Base-by-base conservation (phyloP, 2,329 filamentous ascomycete genomes). In the Capronia coronata region DNA sequence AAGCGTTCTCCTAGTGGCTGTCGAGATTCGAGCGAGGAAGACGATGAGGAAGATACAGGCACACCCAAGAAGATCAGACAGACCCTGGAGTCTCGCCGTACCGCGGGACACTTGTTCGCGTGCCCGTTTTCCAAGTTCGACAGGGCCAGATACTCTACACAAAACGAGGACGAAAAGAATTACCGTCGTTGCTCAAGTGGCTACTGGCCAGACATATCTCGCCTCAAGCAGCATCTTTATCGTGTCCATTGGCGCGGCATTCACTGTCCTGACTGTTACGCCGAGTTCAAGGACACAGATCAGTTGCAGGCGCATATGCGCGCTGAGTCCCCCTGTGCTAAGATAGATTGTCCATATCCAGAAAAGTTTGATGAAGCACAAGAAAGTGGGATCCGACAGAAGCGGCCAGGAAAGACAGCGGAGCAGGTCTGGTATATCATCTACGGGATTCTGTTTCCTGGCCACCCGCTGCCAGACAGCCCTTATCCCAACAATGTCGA, bases 171-270 rank as follows among this genome's bases (percentile, higher is more conserved):
- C 13, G 58, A 60, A 37, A 57, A 56, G 23, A 43, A 54, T 5
- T 60, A 60, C 43, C 55, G 58, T 10, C 40, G 51, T 19, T 60
- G 58, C 37, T 52, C 55, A 13, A 54, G 52, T 23, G 55, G 55
- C n/a, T 55, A 54, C 25, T 59, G 49, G 51, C 45, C 52, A n/a
- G 57, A 59, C 39, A 56, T 59, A 19, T 59, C 58, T 29, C 50
- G 58, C 19, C 51, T 60, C 18, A 60, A 60, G 48, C 58, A 60
- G 37, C 58, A 60, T 45, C 48, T 60, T 6, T 58, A 59, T 25
- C 57, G 58, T 11, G 53, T 60, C n/a, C 58, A 60, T 42, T 56
- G 46, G 50, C 53, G 53, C 13, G 19, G 41, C 3, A 38, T 47
- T 23, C 51, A 56, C 22, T 60, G 58, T 32, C 30, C 32, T 16